A percentile compares a stretch with the other conserved stretches of the same genome.
Evolutionary conservation across 371 early-diverging fungal species (phyloP).

Genomic region (Mucor irregularis): DNA sequence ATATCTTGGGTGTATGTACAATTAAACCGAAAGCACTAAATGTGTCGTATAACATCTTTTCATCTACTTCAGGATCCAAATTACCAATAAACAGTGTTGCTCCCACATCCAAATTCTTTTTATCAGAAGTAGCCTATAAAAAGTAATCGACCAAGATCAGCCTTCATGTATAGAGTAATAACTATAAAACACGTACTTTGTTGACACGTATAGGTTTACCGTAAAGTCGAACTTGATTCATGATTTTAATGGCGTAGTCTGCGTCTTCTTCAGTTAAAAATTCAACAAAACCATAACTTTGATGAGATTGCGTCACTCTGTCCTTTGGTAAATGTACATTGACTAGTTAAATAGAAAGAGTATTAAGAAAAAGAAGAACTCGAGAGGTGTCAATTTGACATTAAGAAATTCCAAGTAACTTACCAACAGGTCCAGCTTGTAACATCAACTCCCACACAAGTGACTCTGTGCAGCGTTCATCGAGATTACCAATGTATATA

Average conservation of each 20-base stretch:
- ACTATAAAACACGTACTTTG: constrained; percentile 59
- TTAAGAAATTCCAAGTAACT: too few species aligned
- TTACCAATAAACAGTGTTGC: constrained; percentile 97
- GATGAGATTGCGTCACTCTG: constrained; percentile 92
- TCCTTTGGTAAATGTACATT: constrained; percentile 97
- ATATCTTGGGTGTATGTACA: constrained; percentile 86
- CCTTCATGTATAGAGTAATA: neutral
- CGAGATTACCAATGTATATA: constrained; percentile 96
- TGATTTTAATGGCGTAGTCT: constrained; percentile 94
- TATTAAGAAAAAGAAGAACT: too few species aligned
- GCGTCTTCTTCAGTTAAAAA: constrained; percentile 94
- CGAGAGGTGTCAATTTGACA: neutral
- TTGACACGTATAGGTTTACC: constrained; percentile 97
- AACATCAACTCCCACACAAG: constrained; percentile 98
- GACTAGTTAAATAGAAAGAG: constrained; percentile 55
- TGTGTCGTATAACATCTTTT: constrained; percentile 94
- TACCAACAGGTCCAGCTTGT: constrained; percentile 96
- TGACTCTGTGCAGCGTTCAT: constrained; percentile 91
- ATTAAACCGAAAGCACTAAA: constrained; percentile 94
- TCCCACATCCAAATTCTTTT: constrained; percentile 91
- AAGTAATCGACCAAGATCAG: neutral
- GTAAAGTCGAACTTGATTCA: constrained; percentile 94
- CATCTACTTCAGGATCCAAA: constrained; percentile 92
- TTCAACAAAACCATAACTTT: constrained; percentile 97
- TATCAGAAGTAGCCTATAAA: constrained; percentile 80